These are phyloP conservation scores for Hanseniaspora osmophila DNA, from an alignment of 805 yeast species.

Conservation along the genomic window DNA sequence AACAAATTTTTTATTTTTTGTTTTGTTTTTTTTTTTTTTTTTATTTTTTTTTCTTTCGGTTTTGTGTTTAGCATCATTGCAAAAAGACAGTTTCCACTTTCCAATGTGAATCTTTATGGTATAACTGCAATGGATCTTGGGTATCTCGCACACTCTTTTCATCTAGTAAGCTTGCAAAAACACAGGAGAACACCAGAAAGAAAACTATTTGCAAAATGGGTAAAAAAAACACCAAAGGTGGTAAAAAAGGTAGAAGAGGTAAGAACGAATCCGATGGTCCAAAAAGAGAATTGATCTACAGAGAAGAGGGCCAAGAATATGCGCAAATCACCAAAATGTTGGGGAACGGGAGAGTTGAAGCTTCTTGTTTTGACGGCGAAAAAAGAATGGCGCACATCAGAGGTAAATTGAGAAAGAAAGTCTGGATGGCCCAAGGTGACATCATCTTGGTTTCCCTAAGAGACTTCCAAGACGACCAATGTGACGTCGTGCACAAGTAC, in stretches of 20 bases:
- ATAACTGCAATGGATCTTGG: no score
- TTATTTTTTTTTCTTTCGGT: no score
- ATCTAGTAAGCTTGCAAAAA: not conserved
- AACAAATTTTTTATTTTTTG: no score
- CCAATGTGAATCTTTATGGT: no score
- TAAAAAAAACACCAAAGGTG: constrained; percentile 42
- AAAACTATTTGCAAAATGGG: constrained; percentile 17
- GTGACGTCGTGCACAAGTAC: constrained; percentile 94
- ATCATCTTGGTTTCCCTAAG: constrained; percentile 88
- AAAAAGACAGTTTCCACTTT: no score
- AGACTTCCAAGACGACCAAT: constrained; percentile 96
- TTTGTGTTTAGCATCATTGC: no score
- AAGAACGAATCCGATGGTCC: constrained; percentile 84
- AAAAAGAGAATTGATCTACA: constrained; percentile 84
- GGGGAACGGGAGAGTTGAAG: constrained; percentile 95
- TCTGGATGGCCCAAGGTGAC: constrained; percentile 99
- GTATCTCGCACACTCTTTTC: no score
- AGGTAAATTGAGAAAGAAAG: constrained; percentile 98
- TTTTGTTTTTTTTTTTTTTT: no score
- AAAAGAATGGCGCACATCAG: constrained; percentile 95
- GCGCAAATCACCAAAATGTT: constrained; percentile 97
- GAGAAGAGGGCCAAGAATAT: constrained; percentile 96
- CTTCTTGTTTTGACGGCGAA: constrained; percentile 84
- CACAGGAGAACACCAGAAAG: constrained; percentile 1
- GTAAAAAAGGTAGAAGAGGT: constrained; percentile 92